These are phyloP conservation scores for Tetrapisispora arboricola DNA, from an alignment of 805 yeast genomes.

Conservation along the genomic window DNA sequence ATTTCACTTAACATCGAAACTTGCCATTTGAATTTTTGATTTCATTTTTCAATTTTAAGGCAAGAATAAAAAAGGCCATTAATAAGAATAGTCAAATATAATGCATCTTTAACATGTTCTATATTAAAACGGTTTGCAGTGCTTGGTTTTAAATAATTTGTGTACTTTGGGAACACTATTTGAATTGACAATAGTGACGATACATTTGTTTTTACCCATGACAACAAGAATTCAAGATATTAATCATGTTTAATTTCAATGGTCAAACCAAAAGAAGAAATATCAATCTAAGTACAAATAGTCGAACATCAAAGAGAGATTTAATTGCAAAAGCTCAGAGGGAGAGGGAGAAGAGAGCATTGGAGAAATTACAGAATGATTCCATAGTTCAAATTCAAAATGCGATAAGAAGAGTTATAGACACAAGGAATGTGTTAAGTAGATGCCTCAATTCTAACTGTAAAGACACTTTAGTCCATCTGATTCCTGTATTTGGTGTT, in stretches of 20 bases:
- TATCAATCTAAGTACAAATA: slow-evolving; percentile 47
- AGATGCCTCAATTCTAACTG: background rate
- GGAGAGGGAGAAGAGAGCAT: slow-evolving; percentile 59
- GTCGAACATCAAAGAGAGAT: slow-evolving; percentile 30
- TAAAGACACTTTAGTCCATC: slow-evolving; percentile 4
- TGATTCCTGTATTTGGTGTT: slow-evolving; percentile 28
- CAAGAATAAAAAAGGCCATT: background rate
- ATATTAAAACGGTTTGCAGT: too few relatives aligned
- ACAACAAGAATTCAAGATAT: too few relatives aligned
- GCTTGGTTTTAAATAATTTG: too few relatives aligned
- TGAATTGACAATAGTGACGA: too few relatives aligned
- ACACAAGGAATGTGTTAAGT: background rate
- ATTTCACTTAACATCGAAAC: too few relatives aligned
- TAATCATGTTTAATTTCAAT: slow-evolving; percentile 43
- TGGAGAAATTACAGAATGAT: slow-evolving; percentile 37
- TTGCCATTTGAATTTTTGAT: too few relatives aligned
- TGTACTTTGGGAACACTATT: too few relatives aligned
- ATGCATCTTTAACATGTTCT: too few relatives aligned
- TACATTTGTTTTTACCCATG: too few relatives aligned
- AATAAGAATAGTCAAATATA: background rate
- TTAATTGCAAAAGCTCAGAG: slow-evolving; percentile 53
- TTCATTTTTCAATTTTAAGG: background rate
- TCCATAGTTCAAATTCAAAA: slow-evolving; percentile 45
- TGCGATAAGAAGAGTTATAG: slow-evolving; percentile 31
- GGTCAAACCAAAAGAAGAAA: slow-evolving; percentile 53